Percentiles rank a stretch among this genome's conserved stretches.
phyloP scores from a whole-genome alignment of 257 asterid species.

The Nyctanthes arbortristis region DNA sequence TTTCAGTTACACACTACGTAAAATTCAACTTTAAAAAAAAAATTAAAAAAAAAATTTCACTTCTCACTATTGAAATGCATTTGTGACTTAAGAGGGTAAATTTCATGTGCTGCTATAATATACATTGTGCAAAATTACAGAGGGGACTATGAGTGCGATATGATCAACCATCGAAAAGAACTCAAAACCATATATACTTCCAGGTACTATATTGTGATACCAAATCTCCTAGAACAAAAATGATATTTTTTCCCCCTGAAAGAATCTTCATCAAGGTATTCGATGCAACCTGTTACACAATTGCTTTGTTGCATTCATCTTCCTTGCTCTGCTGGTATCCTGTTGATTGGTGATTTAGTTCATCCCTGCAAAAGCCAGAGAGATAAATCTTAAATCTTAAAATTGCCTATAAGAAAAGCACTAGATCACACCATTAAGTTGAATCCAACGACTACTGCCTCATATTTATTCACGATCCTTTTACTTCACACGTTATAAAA shows the following conservation, averaged over 20 bases:
- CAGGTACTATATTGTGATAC: conserved; percentile 19
- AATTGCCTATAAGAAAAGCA: background rate
- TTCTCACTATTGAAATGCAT: background rate
- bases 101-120: conserved; percentile 21
- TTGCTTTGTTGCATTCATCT: conserved; percentile 22
- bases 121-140: conserved; percentile 21
- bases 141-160: conserved; percentile 5
- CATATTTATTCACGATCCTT: background rate
- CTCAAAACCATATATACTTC: conserved; percentile 10
- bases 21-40: no score
- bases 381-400: background rate
- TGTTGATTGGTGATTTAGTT: conserved; percentile 28
- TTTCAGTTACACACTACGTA: no score
- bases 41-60: background rate
- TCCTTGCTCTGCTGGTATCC: conserved; percentile 31
- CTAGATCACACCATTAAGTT: background rate
- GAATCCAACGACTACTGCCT: background rate
- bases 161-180: conserved; percentile 10
- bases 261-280: conserved; percentile 19
- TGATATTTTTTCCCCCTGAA: background rate
- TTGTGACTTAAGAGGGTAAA: background rate
- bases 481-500: background rate
- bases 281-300: conserved; percentile 10
- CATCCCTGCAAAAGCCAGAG: conserved; percentile 41
- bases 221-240: conserved; percentile 25